Base-by-base conservation (phyloP, 2,329 filamentous ascomycete species). In the Colletotrichum siamense region DNA sequence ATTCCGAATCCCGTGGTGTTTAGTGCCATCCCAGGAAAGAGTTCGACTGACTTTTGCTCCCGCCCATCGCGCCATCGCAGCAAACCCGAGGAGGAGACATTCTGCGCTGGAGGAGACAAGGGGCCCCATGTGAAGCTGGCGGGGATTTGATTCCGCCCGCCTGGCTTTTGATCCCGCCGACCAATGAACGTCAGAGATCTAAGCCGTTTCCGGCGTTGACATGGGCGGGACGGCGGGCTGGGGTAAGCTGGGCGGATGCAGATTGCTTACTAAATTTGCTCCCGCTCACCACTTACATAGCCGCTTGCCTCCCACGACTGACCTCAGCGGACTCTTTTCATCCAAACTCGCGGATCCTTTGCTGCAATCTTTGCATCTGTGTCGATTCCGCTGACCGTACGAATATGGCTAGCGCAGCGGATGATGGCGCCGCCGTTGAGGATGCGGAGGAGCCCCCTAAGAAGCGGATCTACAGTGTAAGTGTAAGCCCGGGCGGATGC, bases 391-490 rank as follows among this genome's bases (percentile, higher is more conserved):
- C 39, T 49, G 39, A 1, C 18, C 5, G 18, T 1, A n/a, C 28
- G 24, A 34, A 30, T 15, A 75, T 73, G 73, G 15, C 57, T 10
- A 34, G 39, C 16, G 18, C 24, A 7, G 36, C 63, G 10, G 69
- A 75, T 18, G 12, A 18, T 8, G 55, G 16, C 32, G 24, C n/a
- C 22, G 39, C 26, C 12, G 57, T 18, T 36, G 39, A 67, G 5
- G 66, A 16, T 34, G 62, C 62, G 3, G 73, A 68, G 22, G 69
- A 75, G 10, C 9, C 62, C 13, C 39, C 34, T 2, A 75, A 75
- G 69, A 75, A 72, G 69, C 73, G 73, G 52, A 73, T 73, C 28
- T 75, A 75, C 34, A 75, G 55, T 39, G 73, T 75, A 64, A 67
- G 72, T 52, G 16, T 30, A 34, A 62, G 30, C 26, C 44, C 24